Evolutionary conservation across 805 yeast species (phyloP).

Genomic region (Dipodascopsis tothii): DNA sequence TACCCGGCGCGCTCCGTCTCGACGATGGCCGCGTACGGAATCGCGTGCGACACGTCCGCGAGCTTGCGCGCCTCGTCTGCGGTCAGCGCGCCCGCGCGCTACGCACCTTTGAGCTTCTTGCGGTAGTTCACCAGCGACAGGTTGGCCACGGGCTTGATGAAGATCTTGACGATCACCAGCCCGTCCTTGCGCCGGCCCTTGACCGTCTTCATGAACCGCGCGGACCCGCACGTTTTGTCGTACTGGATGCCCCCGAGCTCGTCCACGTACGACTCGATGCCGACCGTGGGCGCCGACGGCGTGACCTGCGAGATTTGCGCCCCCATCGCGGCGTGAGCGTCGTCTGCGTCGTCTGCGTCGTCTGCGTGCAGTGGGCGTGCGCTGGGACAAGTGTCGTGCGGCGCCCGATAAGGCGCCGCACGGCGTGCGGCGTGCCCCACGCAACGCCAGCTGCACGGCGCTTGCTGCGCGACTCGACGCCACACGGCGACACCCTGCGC

Average conservation of each 20-base stretch:
- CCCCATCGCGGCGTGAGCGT: too few relatives aligned
- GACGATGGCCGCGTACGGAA: conserved; percentile 65
- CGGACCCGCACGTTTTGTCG: conserved; percentile 64
- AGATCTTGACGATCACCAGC: conserved; percentile 66
- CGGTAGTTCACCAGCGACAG: conserved; percentile 17
- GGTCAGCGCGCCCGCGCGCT: conserved; percentile 23
- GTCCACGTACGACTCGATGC: conserved; percentile 80
- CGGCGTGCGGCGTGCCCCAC: too few relatives aligned
- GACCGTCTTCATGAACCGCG: conserved; percentile 79
- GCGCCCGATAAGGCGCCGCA: too few relatives aligned
- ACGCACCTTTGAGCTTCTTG: conserved; percentile 13
- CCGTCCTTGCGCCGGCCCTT: conserved; percentile 71
- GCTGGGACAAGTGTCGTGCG: too few relatives aligned
- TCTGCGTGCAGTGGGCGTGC: too few relatives aligned
- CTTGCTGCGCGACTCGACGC: too few relatives aligned
- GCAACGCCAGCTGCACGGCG: too few relatives aligned
- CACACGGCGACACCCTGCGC: too few relatives aligned
- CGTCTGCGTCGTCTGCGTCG: too few relatives aligned
- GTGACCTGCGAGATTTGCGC: conserved; percentile 77
- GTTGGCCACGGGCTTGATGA: conserved; percentile 56
- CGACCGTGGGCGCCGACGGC: conserved; percentile 87
- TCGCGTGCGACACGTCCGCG: conserved; percentile 48
- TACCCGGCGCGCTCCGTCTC: conserved; percentile 93
- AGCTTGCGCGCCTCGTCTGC: conserved; percentile 37
- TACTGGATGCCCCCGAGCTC: conserved; percentile 70